Evolutionary conservation across 2,329 filamentous ascomycete genomes (phyloP).

Genomic region (Diaporthe batatas): DNA sequence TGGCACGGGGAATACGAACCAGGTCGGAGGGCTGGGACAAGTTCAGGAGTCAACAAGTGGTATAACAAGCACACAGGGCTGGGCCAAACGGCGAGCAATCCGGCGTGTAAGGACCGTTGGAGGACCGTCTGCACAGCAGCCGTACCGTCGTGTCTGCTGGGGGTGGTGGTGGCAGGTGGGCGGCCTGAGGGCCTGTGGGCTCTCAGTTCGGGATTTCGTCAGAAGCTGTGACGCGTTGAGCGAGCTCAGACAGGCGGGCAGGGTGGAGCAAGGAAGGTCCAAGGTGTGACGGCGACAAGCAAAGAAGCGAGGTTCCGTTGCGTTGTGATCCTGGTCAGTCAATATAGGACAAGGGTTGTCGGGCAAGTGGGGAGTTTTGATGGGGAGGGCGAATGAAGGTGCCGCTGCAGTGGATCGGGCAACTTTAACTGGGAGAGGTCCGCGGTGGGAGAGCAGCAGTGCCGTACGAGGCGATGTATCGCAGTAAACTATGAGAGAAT

Average conservation of each 20-base stretch:
- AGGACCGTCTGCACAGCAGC: constrained; percentile 11
- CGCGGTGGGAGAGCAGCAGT: constrained; percentile 3
- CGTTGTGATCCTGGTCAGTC: constrained; percentile 25
- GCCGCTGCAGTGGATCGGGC: constrained; percentile 25
- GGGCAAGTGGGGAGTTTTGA: constrained; percentile 14
- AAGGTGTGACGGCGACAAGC: constrained; percentile 35
- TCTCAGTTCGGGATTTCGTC: constrained; percentile 31
- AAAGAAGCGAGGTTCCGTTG: constrained; percentile 30
- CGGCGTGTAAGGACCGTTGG: constrained; percentile 27
- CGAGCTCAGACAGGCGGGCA: constrained; percentile 32
- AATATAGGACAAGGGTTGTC: constrained; percentile 26
- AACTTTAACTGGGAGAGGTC: constrained; percentile 27
- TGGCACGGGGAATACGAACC: constrained; percentile 8
- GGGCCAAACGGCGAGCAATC: constrained; percentile 25
- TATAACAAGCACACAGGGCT: constrained; percentile 23
- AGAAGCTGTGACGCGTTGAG: constrained; percentile 33
- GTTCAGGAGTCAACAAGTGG: constrained; percentile 28
- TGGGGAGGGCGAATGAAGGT: constrained; percentile 20
- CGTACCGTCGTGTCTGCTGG: constrained; percentile 6
- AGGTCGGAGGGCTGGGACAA: constrained; percentile 9
- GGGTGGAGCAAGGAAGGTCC: constrained; percentile 33
- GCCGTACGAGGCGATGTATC: constrained; percentile 11
- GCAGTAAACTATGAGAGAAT: not conserved
- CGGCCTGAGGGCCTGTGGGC: constrained; percentile 26
- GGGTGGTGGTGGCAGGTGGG: not conserved